These are phyloP conservation scores for Fusarium sterilihyphosum DNA, from an alignment of 2,329 filamentous ascomycete genomes.

Conservation along the genomic window DNA sequence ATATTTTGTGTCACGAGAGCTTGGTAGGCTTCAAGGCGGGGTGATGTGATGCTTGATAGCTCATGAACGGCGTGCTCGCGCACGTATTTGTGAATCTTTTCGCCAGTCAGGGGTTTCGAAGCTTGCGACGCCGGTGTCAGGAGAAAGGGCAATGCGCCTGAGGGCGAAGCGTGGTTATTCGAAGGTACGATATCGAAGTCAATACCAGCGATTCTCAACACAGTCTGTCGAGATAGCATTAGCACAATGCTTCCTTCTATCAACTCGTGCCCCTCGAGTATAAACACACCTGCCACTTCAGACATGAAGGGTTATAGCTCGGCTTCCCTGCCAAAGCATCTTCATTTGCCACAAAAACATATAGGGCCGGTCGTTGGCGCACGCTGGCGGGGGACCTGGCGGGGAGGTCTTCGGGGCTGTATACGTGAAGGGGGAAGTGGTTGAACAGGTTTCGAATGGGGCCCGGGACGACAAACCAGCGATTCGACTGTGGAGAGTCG, in stretches of 20 bases:
- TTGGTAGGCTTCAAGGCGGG: constrained; percentile 77
- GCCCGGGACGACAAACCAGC: constrained; percentile 70
- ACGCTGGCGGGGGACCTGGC: constrained; percentile 59
- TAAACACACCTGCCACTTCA: constrained; percentile 89
- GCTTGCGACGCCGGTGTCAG: constrained; percentile 61
- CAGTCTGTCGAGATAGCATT: constrained; percentile 66
- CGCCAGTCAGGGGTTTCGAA: constrained; percentile 53
- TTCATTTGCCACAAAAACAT: constrained; percentile 77
- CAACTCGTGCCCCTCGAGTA: neutral
- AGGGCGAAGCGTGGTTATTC: constrained; percentile 93
- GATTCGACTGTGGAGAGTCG: constrained; percentile 26
- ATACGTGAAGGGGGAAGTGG: constrained; percentile 80
- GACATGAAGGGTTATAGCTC: constrained; percentile 90
- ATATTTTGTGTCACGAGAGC: constrained; percentile 80
- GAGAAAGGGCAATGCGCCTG: constrained; percentile 88
- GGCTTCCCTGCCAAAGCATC: constrained; percentile 70
- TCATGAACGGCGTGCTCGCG: constrained; percentile 54
- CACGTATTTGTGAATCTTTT: constrained; percentile 75
- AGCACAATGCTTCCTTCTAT: neutral
- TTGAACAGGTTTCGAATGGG: constrained; percentile 87
- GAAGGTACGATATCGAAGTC: constrained; percentile 75
- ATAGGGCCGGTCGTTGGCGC: constrained; percentile 66
- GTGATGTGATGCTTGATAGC: constrained; percentile 60
- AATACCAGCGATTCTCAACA: constrained; percentile 80
- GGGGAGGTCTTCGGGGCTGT: constrained; percentile 80